phyloP scores from a whole-genome alignment of 1,139 yeast genomes.

The Hanseniaspora gamundiae region DNA sequence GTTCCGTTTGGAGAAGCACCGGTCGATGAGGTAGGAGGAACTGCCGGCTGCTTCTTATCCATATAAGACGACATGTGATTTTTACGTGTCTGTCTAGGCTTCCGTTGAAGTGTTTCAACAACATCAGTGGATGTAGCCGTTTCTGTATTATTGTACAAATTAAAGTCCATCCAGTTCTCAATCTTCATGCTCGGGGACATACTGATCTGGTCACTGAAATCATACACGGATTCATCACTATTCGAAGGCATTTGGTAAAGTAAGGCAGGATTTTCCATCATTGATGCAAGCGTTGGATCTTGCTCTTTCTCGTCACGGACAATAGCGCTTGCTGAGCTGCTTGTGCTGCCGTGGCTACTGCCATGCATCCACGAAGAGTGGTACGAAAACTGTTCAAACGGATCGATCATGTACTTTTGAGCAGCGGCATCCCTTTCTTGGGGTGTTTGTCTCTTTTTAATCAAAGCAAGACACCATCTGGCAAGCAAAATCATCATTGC shows the following conservation, averaged over 20 bases:
- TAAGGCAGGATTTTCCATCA: slow-evolving; percentile 6
- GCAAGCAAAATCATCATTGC: slow-evolving; percentile 34
- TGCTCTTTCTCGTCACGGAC: slow-evolving; percentile 5
- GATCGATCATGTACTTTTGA: slow-evolving; percentile 21
- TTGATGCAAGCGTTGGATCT: slow-evolving; percentile 2
- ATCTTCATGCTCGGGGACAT: slow-evolving; percentile 20
- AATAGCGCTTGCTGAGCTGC: slow-evolving; percentile 4
- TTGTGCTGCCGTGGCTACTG: background rate
- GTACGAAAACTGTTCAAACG: slow-evolving; percentile 16
- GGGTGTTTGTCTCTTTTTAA: slow-evolving; percentile 8
- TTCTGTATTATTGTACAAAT: slow-evolving; percentile 11
- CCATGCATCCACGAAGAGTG: slow-evolving; percentile 15
- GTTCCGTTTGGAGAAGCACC: slow-evolving; percentile 3
- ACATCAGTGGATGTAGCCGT: slow-evolving; percentile 7
- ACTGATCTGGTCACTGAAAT: slow-evolving; percentile 14
- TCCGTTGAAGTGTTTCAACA: background rate
- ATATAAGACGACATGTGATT: background rate
- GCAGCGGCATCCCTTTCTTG: slow-evolving; percentile 13
- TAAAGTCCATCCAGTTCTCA: slow-evolving; percentile 21
- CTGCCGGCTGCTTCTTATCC: background rate
- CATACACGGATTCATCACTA: slow-evolving; percentile 3
- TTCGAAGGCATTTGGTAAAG: slow-evolving; percentile 4
- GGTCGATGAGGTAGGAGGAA: background rate
- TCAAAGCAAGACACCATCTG: slow-evolving; percentile 26
- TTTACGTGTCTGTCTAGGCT: background rate